A percentile compares a stretch with the other conserved stretches of the same genome.
Evolutionary conservation across 257 asterid species (phyloP).

Genomic region (Euphrasia confusa): DNA sequence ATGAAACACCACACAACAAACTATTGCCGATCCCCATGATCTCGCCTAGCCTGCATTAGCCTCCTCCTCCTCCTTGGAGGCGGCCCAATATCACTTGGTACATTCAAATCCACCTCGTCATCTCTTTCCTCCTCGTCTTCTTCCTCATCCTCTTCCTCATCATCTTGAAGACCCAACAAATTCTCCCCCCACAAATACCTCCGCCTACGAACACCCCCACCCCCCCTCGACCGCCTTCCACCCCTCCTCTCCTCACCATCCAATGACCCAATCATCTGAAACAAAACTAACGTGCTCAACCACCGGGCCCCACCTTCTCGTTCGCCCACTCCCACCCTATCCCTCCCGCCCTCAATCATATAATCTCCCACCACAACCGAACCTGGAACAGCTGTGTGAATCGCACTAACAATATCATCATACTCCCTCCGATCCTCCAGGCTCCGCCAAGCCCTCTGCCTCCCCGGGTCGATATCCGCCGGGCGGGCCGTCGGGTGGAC

Average conservation of each 20-base stretch:
- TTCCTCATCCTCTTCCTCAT: constrained; percentile 31
- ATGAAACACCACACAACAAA: too few relatives aligned
- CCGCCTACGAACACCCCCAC: constrained; percentile 50
- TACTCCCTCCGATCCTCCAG: constrained; percentile 75
- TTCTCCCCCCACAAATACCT: constrained; percentile 78
- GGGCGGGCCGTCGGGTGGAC: constrained; percentile 82
- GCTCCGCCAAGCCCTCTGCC: constrained; percentile 71
- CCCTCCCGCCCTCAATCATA: constrained; percentile 48
- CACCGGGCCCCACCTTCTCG: constrained; percentile 55
- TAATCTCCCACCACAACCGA: constrained; percentile 82
- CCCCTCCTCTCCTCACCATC: constrained; percentile 45
- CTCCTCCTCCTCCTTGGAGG: constrained; percentile 52
- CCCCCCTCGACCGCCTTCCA: constrained; percentile 48
- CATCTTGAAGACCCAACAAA: constrained; percentile 53
- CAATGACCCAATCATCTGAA: constrained; percentile 74
- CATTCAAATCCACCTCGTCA: constrained; percentile 33
- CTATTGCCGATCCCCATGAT: constrained; percentile 34
- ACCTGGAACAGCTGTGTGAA: constrained; percentile 82
- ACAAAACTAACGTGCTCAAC: constrained; percentile 70
- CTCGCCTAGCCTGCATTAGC: constrained; percentile 41
- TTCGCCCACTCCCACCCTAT: not conserved
- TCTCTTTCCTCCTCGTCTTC: constrained; percentile 23
- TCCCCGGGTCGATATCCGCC: constrained; percentile 69
- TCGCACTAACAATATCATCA: constrained; percentile 69
- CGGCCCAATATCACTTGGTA: constrained; percentile 35